Evolutionary conservation across 352 stramenopile species (phyloP).

Genomic region (Globisporangium heterothallicum): DNA sequence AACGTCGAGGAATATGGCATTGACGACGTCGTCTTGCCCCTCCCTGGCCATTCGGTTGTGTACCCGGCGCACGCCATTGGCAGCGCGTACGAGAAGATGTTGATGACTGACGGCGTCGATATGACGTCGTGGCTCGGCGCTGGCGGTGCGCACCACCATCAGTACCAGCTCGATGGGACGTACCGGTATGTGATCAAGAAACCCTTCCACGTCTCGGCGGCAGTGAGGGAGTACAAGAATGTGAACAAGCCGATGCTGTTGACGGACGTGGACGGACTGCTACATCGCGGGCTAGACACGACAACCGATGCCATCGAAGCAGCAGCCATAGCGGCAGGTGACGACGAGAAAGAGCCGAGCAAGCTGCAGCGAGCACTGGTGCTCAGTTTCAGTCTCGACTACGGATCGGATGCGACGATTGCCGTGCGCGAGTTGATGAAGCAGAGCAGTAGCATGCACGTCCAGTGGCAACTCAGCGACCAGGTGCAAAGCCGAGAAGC

Average conservation of each 20-base stretch:
- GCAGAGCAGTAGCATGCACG: constrained; percentile 79
- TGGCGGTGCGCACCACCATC: constrained; percentile 79
- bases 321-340: too few species aligned
- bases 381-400: neutral
- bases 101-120: constrained; percentile 55
- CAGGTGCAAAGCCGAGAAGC: too few species aligned
- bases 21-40: constrained; percentile 94
- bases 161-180: constrained; percentile 90
- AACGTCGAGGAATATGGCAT: constrained; percentile 90
- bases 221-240: constrained; percentile 92
- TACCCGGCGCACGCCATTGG: constrained; percentile 86
- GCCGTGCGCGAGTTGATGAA: constrained; percentile 96
- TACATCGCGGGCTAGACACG: too few species aligned
- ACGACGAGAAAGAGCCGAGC: too few species aligned
- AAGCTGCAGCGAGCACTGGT: too few species aligned
- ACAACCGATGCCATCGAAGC: too few species aligned
- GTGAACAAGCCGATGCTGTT: constrained; percentile 87
- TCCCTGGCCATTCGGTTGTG: constrained; percentile 89
- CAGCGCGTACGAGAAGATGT: constrained; percentile 54
- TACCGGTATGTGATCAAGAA: constrained; percentile 92
- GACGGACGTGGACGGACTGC: constrained; percentile 90
- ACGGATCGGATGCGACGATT: constrained; percentile 83
- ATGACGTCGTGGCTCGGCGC: constrained; percentile 56
- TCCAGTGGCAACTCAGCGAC: too few species aligned
- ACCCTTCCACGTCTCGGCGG: constrained; percentile 84